These are phyloP conservation scores for Plasmodium vivax DNA, from an alignment of 169 alveolate species.

Conservation along the genomic window DNA sequence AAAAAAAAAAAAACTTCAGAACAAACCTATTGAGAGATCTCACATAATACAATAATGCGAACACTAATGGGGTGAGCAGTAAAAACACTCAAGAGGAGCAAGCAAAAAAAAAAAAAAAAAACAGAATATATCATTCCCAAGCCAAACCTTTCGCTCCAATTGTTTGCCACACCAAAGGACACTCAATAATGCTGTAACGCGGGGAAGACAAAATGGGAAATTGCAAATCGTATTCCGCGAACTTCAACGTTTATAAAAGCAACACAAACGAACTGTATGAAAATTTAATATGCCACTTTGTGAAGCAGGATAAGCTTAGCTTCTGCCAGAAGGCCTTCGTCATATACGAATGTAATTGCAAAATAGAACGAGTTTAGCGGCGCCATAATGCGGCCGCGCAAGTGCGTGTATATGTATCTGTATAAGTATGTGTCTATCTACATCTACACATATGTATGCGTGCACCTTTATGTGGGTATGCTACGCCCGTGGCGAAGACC, in stretches of 20 bases:
- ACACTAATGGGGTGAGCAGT: conserved; percentile 19
- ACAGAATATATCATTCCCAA: conserved; percentile 4
- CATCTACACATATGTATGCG: background rate
- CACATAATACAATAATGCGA: conserved; percentile 32
- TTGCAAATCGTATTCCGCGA: conserved; percentile 57
- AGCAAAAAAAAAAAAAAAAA: background rate
- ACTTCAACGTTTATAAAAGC: conserved; percentile 28
- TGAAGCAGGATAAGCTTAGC: conserved; percentile 34
- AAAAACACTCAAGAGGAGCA: background rate
- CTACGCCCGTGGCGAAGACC: background rate
- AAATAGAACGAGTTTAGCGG: conserved; percentile 8
- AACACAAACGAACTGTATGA: conserved; percentile 60
- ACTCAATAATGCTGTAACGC: conserved; percentile 11
- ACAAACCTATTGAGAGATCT: background rate
- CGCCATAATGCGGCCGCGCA: background rate
- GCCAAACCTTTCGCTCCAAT: background rate
- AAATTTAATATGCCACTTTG: conserved; percentile 64
- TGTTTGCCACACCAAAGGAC: background rate
- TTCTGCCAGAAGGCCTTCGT: conserved; percentile 58
- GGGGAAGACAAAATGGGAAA: conserved; percentile 56
- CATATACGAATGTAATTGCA: conserved; percentile 55
- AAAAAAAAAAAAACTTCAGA: background rate
- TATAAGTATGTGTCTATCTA: background rate
- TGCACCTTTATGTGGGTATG: background rate
- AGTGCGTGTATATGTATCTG: background rate